phyloP scores from a whole-genome alignment of 768 basidiomycete species.

The Hygrophorus russula region DNA sequence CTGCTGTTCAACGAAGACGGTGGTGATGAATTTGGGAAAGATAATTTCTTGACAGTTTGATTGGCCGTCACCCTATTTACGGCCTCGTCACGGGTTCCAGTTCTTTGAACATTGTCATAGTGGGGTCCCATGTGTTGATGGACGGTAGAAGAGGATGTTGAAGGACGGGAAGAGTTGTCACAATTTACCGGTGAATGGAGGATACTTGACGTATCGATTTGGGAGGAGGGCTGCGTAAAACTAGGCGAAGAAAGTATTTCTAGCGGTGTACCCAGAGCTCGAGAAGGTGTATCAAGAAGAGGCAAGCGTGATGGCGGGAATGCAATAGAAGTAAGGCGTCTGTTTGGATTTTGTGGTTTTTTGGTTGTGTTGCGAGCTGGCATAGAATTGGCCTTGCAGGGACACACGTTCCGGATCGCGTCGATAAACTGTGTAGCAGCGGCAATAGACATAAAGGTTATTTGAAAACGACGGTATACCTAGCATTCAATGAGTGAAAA shows the following conservation, averaged over 20 bases:
- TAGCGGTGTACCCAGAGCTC: neutral
- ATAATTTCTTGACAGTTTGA: neutral
- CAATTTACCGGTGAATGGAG: neutral
- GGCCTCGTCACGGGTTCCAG: neutral
- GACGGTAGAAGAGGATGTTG: constrained; percentile 14
- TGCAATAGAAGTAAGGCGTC: neutral
- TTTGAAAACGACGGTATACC: constrained; percentile 68
- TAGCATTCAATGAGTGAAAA: constrained; percentile 14
- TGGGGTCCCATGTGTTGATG: neutral
- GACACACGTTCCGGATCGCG: constrained; percentile 56
- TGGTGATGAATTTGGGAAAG: constrained; percentile 9
- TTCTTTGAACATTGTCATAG: neutral
- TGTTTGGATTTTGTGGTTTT: neutral
- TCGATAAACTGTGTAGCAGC: constrained; percentile 50
- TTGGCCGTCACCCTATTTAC: neutral
- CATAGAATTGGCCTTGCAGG: constrained; percentile 52
- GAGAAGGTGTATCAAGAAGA: constrained; percentile 1
- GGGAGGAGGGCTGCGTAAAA: constrained; percentile 7
- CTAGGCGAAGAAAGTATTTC: constrained; percentile 8
- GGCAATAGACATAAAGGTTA: constrained; percentile 44
- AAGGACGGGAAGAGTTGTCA: constrained; percentile 3
- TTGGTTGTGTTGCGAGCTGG: neutral
- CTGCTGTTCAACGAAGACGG: constrained; percentile 14
- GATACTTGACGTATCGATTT: constrained; percentile 6
- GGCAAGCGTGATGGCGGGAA: neutral